Evolutionary conservation across 2,329 filamentous ascomycete species (phyloP), one percentile per base, ranked within the genome.

Genomic region (Claviceps quebecensis): DNA sequence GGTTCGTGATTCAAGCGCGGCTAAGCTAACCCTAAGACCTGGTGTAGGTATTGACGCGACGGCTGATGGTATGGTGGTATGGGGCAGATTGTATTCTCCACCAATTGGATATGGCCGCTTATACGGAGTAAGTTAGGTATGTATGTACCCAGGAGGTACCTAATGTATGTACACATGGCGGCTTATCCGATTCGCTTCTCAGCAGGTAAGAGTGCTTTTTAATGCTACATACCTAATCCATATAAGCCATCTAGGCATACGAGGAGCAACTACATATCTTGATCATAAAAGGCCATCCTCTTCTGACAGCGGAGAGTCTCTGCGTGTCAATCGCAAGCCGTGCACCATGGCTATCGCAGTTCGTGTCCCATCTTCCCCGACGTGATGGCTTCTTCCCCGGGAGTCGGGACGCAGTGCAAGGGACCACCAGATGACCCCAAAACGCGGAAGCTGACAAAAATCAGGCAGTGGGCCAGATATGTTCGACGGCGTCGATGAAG

Each of bases 391-490:
- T 29, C 26, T 29, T 11, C 8, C 29, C 29, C 9, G 29, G n/a
- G n/a, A n/a, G n/a, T n/a, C n/a, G n/a, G 9, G 29, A 34, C 29
- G 29, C 29, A 34, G 9, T 34, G 29, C 9, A 34, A 34, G 17
- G 40, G 40, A 14, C 19, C 11, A 14, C 19, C 11, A 43, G 19
- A 23, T 14, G 19, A 22, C 11, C 4, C 3, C 11, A 23, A 2
- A 43, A 14, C 41, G 23, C 41, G 41, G 26, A 13, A 47, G 19
- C 37, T 40, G 14, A 37, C 48, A 29, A 49, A 7, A 16, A 26
- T 34, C 36, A 56, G 88, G 89, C 89, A 57, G 75, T 95, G 45
- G 90, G 89, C 37, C 91, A 96, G 69, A 80, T 96, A 67, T 90
- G 88, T 69, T 90, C 89, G 39, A 94, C 87, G 53, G 76, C 82